These are phyloP conservation scores for Drechslerella dactyloides DNA, from an alignment of 2,329 filamentous ascomycete species.

Conservation along the genomic window DNA sequence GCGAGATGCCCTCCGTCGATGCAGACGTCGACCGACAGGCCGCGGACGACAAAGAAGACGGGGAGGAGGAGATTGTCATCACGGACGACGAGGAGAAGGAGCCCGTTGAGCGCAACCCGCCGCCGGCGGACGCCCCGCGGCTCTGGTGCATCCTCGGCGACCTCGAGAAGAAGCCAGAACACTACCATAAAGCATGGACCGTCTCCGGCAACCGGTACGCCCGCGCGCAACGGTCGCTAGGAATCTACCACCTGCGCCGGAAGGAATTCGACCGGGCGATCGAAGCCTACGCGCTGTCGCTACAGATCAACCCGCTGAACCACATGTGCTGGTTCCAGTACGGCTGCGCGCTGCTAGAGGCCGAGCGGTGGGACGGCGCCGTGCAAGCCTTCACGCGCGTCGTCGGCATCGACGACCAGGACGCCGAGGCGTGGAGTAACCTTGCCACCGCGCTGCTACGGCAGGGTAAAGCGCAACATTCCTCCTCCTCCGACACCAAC, in stretches of 20 bases:
- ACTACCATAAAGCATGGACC: slow-evolving; percentile 88
- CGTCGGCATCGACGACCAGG: slow-evolving; percentile 83
- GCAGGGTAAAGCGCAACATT: slow-evolving; percentile 58
- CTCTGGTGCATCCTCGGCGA: slow-evolving; percentile 94
- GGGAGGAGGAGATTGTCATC: slow-evolving; percentile 66
- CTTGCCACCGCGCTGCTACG: slow-evolving; percentile 81
- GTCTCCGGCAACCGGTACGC: slow-evolving; percentile 81
- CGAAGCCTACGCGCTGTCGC: slow-evolving; percentile 77
- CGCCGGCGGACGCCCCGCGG: slow-evolving; percentile 81
- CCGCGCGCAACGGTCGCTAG: slow-evolving; percentile 84
- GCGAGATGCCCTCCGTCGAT: slow-evolving; percentile 56
- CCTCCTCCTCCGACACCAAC: slow-evolving; percentile 56
- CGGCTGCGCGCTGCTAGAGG: slow-evolving; percentile 82
- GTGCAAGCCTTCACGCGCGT: slow-evolving; percentile 82
- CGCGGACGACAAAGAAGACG: slow-evolving; percentile 61
- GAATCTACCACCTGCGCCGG: slow-evolving; percentile 73
- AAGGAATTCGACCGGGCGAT: slow-evolving; percentile 73
- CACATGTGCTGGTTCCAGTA: slow-evolving; percentile 86
- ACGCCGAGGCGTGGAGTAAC: slow-evolving; percentile 94
- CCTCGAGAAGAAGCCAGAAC: slow-evolving; percentile 73
- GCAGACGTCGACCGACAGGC: slow-evolving; percentile 62
- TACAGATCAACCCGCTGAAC: slow-evolving; percentile 80
- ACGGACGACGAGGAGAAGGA: slow-evolving; percentile 64
- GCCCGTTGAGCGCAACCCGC: slow-evolving; percentile 65
- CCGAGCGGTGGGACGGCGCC: slow-evolving; percentile 77